A percentile compares a stretch with the other conserved stretches of the same genome.
phyloP scores from a whole-genome alignment of 1,284 basidiomycete species.

The Trametes polyzona region DNA sequence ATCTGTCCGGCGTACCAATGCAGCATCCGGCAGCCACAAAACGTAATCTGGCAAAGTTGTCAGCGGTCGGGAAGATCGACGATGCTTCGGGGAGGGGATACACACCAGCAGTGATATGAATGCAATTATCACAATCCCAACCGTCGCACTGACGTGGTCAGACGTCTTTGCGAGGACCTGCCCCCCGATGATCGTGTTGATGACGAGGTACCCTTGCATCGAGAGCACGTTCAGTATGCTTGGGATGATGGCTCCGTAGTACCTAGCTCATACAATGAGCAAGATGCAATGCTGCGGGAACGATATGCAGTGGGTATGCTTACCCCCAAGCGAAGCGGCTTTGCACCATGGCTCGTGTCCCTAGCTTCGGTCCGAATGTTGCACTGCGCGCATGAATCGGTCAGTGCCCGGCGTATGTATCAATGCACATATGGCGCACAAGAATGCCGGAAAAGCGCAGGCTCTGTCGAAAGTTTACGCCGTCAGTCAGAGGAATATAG shows the following conservation, averaged over 20 bases:
- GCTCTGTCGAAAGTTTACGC: constrained; percentile 16
- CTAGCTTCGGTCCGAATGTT: constrained; percentile 63
- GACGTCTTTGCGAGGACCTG: constrained; percentile 71
- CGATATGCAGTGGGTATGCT: background rate
- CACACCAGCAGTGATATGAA: constrained; percentile 64
- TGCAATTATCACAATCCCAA: constrained; percentile 82
- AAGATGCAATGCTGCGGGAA: background rate
- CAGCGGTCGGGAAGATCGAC: too few species aligned
- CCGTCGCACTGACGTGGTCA: constrained; percentile 47
- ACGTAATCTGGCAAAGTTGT: too few species aligned
- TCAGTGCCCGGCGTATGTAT: background rate
- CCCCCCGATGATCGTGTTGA: constrained; percentile 78
- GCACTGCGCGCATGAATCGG: constrained; percentile 38
- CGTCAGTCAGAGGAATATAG: background rate
- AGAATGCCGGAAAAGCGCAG: constrained; percentile 49
- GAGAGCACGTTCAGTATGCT: constrained; percentile 66
- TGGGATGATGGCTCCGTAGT: constrained; percentile 65
- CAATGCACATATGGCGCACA: constrained; percentile 39
- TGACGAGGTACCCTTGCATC: constrained; percentile 69
- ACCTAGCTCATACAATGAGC: constrained; percentile 41
- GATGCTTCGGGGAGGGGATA: constrained; percentile 24
- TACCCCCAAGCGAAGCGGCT: constrained; percentile 60
- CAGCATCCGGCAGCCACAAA: constrained; percentile 67
- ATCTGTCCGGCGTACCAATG: constrained; percentile 45
- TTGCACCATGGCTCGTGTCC: constrained; percentile 66